Evolutionary conservation across 169 alveolate species (phyloP), one percentile per base, ranked within the genome.

Genomic region (Plasmodium relictum): DNA sequence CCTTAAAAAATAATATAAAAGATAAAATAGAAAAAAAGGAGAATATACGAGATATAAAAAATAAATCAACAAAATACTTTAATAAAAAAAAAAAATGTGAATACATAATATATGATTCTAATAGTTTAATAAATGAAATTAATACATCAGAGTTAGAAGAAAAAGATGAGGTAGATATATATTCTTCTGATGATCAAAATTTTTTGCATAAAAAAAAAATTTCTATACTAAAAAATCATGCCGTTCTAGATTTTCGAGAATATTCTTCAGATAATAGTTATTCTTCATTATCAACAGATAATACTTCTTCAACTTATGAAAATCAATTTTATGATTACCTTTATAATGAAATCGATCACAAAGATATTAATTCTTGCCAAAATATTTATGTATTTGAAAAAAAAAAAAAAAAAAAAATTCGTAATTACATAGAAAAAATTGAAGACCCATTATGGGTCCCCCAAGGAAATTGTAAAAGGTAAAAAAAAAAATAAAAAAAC

Each of bases 401-500:
- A 56, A 52, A 39, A 37, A 50, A 39, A 6, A 74, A 73, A 58
- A 71, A 16, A 24, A 71, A 48, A 22, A 24, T 22, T 24, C 42
- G 44, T 8, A 71, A 52, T 48, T 71, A 61, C 41, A 41, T 58
- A 37, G 74, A 59, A 31, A 22, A 44, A 24, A 42, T 61, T 59
- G 63, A 65, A 42, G 78, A 74, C 39, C 87, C 74, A n/a, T 31
- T 63, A 20, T 59, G 78, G 90, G 90, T 74, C 1, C 87, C 90
- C 24, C 22, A 65, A 31, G 85, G 90, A 31, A 59, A 12, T 22
- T 68, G 90, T 20, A 65, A 70, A 22, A 68, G 85, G 72, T 59
- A 39, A 45, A 24, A 58, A 58, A 16, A 58, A 58, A 16, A 56
- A 56, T 3, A 16, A 16, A 3, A n/a, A 16, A 58, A 58, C 24